Percentiles rank a stretch among this genome's conserved stretches.
phyloP scores from a whole-genome alignment of 305 asterid genomes.

The Plantago coronopus region DNA sequence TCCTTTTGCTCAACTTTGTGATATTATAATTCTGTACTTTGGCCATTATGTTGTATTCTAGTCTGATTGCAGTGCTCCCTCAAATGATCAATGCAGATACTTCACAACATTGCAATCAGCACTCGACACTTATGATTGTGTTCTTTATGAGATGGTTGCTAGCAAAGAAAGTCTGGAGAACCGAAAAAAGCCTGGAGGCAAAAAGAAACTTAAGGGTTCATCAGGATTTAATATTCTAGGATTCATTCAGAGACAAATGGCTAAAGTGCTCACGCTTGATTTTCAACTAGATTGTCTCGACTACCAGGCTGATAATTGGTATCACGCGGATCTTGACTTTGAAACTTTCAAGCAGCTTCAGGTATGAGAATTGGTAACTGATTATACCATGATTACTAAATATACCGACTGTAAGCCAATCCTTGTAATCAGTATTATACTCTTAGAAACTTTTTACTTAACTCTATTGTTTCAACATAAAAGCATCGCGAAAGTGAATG shows the following conservation, averaged over 20 bases:
- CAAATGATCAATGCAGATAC: slow-evolving; percentile 48
- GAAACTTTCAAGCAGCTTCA: slow-evolving; percentile 91
- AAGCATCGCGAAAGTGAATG: too few relatives aligned
- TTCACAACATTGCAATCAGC: slow-evolving; percentile 64
- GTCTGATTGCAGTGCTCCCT: neutral
- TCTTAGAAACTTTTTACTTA: too few relatives aligned
- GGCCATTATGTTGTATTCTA: neutral
- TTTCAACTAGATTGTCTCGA: slow-evolving; percentile 93
- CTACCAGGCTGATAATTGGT: slow-evolving; percentile 84
- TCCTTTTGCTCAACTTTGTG: neutral
- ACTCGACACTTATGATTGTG: slow-evolving; percentile 78
- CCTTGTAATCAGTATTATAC: too few relatives aligned
- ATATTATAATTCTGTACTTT: neutral
- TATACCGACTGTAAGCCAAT: too few relatives aligned
- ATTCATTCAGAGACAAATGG: slow-evolving; percentile 91
- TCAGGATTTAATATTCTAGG: slow-evolving; percentile 79
- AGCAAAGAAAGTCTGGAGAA: slow-evolving; percentile 84
- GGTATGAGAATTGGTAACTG: slow-evolving; percentile 30
- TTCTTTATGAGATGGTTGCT: slow-evolving; percentile 97
- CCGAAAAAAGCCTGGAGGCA: slow-evolving; percentile 51
- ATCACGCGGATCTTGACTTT: slow-evolving; percentile 94
- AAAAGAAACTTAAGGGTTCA: slow-evolving; percentile 50
- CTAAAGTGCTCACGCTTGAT: slow-evolving; percentile 77
- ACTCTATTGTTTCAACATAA: too few relatives aligned
- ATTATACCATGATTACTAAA: slow-evolving; percentile 2